Conservation (phyloP, 257 asterid species). For the Nicotiana sylvestris region DNA sequence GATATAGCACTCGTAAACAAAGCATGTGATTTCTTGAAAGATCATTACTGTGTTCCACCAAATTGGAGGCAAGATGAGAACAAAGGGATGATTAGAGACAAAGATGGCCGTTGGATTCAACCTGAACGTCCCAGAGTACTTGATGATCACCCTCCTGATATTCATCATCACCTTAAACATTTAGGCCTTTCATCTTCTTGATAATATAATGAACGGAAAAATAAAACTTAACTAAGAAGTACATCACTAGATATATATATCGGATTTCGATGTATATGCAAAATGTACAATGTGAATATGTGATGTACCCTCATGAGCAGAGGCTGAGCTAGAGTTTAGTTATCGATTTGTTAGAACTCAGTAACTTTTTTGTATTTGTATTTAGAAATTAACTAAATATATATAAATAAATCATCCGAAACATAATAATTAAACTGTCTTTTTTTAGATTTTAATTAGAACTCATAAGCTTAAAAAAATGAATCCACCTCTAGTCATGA, state of each 20-base stretch:
- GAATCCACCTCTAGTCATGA: no score
- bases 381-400: no score
- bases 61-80: constrained; percentile 52
- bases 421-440: no score
- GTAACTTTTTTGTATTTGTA: no score
- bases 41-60: constrained; percentile 44
- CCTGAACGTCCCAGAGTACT: constrained; percentile 26
- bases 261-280: background rate
- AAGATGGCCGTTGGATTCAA: constrained; percentile 48
- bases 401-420: no score
- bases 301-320: background rate
- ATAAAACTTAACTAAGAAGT: no score
- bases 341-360: no score
- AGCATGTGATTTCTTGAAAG: constrained; percentile 43
- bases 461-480: no score
- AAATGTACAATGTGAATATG: background rate
- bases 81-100: constrained; percentile 49
- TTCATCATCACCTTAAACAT: constrained; percentile 20
- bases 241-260: no score
- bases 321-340: no score
- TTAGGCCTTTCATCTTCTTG: constrained; percentile 12
- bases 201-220: background rate
- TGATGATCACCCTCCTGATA: constrained; percentile 32
- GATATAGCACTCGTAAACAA: constrained; percentile 56
- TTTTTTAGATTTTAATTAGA: no score